Percentiles rank a stretch among this genome's conserved stretches.
Conservation (phyloP, 192 early-diverging fungal species). For the Neocallimastix lanati region DNA sequence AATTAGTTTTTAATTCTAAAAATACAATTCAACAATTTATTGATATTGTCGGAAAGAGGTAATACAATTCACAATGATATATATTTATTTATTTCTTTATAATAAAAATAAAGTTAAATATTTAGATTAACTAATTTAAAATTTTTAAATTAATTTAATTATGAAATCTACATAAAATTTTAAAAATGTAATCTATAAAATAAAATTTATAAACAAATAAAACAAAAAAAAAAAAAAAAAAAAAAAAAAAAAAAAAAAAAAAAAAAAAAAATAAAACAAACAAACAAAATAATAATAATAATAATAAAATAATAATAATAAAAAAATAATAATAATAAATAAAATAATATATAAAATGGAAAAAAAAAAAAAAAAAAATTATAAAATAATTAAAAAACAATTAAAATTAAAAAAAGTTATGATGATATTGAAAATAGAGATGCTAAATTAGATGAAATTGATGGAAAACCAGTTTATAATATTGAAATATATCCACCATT, state of each 20-base stretch:
- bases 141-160: too few relatives aligned
- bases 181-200: too few relatives aligned
- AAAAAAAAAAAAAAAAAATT: background rate
- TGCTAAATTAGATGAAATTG: constrained; percentile 33
- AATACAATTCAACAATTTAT: constrained; percentile 84
- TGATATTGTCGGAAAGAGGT: constrained; percentile 68
- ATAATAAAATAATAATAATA: too few relatives aligned
- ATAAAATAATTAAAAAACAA: constrained; percentile 6
- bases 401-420: constrained; percentile 5
- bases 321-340: constrained; percentile 19
- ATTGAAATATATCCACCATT: constrained; percentile 10
- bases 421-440: constrained; percentile 12
- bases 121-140: background rate
- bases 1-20: constrained; percentile 69
- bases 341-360: constrained; percentile 11
- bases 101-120: background rate
- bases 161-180: too few relatives aligned
- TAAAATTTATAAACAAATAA: too few relatives aligned
- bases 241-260: too few relatives aligned
- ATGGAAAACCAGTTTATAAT: constrained; percentile 37
- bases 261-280: too few relatives aligned
- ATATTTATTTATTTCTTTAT: background rate
- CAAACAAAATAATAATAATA: too few relatives aligned
- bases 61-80: constrained; percentile 4
- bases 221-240: too few relatives aligned